Evolutionary conservation across 2,329 filamentous ascomycete genomes (phyloP).

Genomic region (Colletotrichum musicola): DNA sequence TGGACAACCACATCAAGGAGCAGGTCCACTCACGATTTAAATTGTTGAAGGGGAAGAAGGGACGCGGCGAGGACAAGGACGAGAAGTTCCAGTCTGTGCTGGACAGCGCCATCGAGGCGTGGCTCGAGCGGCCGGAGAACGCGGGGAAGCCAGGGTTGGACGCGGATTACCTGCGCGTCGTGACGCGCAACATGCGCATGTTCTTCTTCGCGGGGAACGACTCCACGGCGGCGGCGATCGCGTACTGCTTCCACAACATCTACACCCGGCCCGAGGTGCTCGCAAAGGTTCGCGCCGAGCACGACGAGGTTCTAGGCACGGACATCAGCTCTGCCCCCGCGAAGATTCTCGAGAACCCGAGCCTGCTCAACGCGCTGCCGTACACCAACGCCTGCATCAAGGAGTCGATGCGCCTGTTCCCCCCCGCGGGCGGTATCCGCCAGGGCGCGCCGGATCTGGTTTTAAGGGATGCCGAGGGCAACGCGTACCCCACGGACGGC

Average conservation of each 20-base stretch:
- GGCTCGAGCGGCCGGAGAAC: constrained; percentile 45
- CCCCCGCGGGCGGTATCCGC: constrained; percentile 61
- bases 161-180: constrained; percentile 45
- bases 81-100: constrained; percentile 44
- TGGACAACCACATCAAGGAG: constrained; percentile 44
- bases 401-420: constrained; percentile 67
- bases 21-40: constrained; percentile 45
- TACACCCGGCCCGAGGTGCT: constrained; percentile 47
- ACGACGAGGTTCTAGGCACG: constrained; percentile 62
- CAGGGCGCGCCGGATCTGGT: constrained; percentile 51
- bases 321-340: constrained; percentile 15
- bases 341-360: constrained; percentile 48
- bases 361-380: constrained; percentile 62
- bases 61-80: constrained; percentile 25
- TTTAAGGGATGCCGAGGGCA: constrained; percentile 57
- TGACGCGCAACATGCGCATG: constrained; percentile 47
- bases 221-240: constrained; percentile 51
- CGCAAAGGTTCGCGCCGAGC: constrained; percentile 55
- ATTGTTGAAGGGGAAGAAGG: constrained; percentile 43
- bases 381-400: constrained; percentile 68
- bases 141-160: constrained; percentile 40
- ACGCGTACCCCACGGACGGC: constrained; percentile 58
- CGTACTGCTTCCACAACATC: constrained; percentile 47
- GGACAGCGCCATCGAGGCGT: constrained; percentile 48
- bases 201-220: constrained; percentile 57